These are phyloP conservation scores for Westerdykella aurantiaca DNA, from an alignment of 2,329 filamentous ascomycete species.

Conservation along the genomic window DNA sequence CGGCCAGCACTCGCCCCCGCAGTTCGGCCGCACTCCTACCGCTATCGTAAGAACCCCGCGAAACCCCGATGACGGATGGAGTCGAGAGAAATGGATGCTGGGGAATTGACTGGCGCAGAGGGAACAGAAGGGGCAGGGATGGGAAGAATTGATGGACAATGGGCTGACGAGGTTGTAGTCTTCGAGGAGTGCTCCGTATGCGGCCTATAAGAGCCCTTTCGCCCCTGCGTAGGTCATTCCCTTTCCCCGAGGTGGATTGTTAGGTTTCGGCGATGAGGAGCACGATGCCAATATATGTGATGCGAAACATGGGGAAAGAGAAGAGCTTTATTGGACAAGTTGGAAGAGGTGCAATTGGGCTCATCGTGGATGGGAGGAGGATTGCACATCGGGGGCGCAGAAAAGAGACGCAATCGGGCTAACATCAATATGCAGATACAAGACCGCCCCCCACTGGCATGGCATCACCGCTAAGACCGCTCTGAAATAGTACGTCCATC, in stretches of 20 bases:
- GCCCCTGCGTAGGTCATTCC: conserved; percentile 50
- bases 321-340: neutral
- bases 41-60: neutral
- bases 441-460: conserved; percentile 43
- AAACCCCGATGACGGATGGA: neutral
- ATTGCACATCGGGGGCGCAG: neutral
- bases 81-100: neutral
- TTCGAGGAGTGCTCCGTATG: conserved; percentile 33
- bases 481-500: conserved; percentile 43
- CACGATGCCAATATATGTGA: neutral
- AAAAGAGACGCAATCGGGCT: conserved; percentile 5
- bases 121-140: neutral
- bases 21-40: neutral
- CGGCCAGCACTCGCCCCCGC: neutral
- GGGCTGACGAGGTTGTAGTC: neutral
- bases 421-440: conserved; percentile 42
- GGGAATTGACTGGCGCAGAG: too few species aligned
- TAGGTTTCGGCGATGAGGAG: conserved; percentile 1
- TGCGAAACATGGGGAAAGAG: neutral
- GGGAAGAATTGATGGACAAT: conserved; percentile 21
- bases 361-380: neutral
- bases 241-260: neutral
- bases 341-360: neutral
- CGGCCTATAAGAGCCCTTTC: conserved; percentile 52
- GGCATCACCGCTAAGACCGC: conserved; percentile 43